These are phyloP conservation scores for Abrus pulchellus DNA, from an alignment of 306 rosid genomes.

Conservation along the genomic window DNA sequence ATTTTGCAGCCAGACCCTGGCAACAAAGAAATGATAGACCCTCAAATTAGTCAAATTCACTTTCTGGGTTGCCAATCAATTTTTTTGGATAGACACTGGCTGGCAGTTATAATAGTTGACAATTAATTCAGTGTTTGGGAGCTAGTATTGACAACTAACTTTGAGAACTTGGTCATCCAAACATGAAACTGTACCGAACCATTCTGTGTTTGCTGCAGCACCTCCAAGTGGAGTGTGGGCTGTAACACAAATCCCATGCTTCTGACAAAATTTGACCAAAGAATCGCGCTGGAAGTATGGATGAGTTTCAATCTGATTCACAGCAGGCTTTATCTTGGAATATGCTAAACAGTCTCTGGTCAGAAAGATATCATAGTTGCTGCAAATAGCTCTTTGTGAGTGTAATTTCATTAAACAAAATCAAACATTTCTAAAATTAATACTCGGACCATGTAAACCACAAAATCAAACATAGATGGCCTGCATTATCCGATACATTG, in stretches of 20 bases:
- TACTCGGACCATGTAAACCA: constrained; percentile 8
- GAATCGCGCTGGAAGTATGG: constrained; percentile 95
- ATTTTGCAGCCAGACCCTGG: constrained; percentile 79
- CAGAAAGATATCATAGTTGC: constrained; percentile 89
- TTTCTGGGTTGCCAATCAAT: not conserved
- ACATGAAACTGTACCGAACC: constrained; percentile 84
- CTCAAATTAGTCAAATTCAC: constrained; percentile 26
- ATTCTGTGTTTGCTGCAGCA: constrained; percentile 80
- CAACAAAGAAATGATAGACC: constrained; percentile 25
- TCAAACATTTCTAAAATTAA: constrained; percentile 32
- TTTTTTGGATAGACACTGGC: constrained; percentile 11
- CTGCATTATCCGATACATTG: constrained; percentile 4
- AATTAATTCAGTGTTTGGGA: not conserved
- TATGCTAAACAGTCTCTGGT: constrained; percentile 93
- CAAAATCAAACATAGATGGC: constrained; percentile 21
- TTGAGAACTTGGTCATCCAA: constrained; percentile 79
- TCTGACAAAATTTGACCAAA: constrained; percentile 85
- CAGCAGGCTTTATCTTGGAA: constrained; percentile 95
- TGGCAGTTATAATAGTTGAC: not conserved
- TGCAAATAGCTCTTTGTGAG: constrained; percentile 68
- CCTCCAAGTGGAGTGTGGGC: constrained; percentile 98
- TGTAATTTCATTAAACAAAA: constrained; percentile 35
- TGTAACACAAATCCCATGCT: constrained; percentile 84
- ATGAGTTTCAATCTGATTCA: constrained; percentile 93
- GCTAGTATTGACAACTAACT: constrained; percentile 54